A percentile compares a stretch with the other conserved stretches of the same genome.
Conservation (phyloP, 1,284 basidiomycete genomes). For the Cutaneotrichosporon daszewskae region DNA sequence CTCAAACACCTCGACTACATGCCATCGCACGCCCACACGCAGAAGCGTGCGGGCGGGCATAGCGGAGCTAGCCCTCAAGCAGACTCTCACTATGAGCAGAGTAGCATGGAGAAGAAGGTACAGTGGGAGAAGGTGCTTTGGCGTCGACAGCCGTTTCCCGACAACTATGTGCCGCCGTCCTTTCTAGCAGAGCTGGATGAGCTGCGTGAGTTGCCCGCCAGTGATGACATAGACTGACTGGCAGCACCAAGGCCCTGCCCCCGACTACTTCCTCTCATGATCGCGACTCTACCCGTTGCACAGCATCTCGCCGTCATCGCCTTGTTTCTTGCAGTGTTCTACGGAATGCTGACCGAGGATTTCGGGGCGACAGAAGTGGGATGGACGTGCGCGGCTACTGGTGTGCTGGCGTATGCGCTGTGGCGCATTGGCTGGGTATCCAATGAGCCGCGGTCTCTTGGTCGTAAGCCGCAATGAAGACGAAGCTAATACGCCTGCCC, state of each 20-base stretch:
- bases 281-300: conserved; percentile 70
- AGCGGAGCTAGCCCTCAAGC: too few relatives aligned
- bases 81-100: too few relatives aligned
- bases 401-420: conserved; percentile 61
- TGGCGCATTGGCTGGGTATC: conserved; percentile 35
- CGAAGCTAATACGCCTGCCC: conserved; percentile 50
- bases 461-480: conserved; percentile 6
- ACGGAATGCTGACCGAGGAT: conserved; percentile 59
- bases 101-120: background rate
- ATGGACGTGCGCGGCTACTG: conserved; percentile 61
- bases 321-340: conserved; percentile 74
- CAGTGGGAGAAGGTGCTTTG: conserved; percentile 79
- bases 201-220: conserved; percentile 60
- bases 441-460: background rate
- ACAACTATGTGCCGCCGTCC: conserved; percentile 73
- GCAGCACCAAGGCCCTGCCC: conserved; percentile 30
- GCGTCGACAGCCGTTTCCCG: conserved; percentile 68
- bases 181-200: conserved; percentile 72
- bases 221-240: conserved; percentile 1
- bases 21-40: too few relatives aligned
- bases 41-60: too few relatives aligned
- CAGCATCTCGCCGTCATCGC: conserved; percentile 77
- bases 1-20: too few relatives aligned
- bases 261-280: conserved; percentile 64
- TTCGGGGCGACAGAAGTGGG: conserved; percentile 66